Conservation (phyloP, 208 protist species). For the Acanthamoeba lenticulata region DNA sequence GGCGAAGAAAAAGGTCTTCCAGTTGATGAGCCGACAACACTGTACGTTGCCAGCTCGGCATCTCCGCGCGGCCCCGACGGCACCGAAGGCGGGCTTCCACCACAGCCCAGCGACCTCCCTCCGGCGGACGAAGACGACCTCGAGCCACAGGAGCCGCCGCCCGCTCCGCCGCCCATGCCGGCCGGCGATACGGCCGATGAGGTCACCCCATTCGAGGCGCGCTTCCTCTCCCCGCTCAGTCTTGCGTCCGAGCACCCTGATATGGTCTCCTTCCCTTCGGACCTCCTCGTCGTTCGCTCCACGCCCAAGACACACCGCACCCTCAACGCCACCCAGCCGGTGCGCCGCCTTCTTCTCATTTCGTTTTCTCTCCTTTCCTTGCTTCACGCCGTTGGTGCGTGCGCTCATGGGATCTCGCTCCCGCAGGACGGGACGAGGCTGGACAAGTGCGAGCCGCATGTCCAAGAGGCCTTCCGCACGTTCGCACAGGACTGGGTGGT, state of each 20-base stretch:
- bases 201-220: slow-evolving; percentile 44
- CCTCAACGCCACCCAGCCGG: slow-evolving; percentile 8
- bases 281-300: neutral
- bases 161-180: slow-evolving; percentile 26
- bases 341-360: neutral
- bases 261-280: slow-evolving; percentile 38
- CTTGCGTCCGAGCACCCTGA: neutral
- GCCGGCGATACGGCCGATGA: neutral
- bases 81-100: too few species aligned
- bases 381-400: too few species aligned
- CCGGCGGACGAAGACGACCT: neutral
- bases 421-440: neutral
- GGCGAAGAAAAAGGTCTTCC: too few species aligned
- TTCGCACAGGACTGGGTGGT: slow-evolving; percentile 41
- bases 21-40: too few species aligned
- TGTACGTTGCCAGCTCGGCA: too few species aligned
- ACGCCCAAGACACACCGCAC: slow-evolving; percentile 25
- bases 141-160: neutral
- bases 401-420: neutral
- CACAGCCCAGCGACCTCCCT: too few species aligned
- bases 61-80: too few species aligned
- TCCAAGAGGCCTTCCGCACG: slow-evolving; percentile 14
- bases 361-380: too few species aligned
- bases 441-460: slow-evolving; percentile 39
- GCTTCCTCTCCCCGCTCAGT: neutral